phyloP scores from a whole-genome alignment of 2,329 filamentous ascomycete genomes.

The Alternaria metachromatica region DNA sequence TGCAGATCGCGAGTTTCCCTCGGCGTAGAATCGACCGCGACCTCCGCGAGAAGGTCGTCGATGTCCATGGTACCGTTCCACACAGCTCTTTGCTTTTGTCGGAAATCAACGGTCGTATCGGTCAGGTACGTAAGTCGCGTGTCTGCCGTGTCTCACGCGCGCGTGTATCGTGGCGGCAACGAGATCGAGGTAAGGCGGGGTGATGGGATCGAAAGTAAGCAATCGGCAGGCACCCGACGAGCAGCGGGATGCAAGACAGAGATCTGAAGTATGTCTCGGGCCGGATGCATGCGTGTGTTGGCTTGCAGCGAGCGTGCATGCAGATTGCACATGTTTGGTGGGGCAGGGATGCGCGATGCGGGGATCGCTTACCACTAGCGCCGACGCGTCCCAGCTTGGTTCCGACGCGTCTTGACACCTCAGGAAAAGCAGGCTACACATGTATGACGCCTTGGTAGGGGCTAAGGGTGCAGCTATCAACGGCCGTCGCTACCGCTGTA shows the following conservation, averaged over 20 bases:
- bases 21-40: constrained; percentile 55
- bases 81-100: not conserved
- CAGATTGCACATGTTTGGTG: constrained; percentile 10
- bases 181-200: not conserved
- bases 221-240: not conserved
- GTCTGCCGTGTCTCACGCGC: not conserved
- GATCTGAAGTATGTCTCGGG: not conserved
- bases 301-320: constrained; percentile 14
- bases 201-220: not conserved
- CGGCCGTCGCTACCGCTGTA: not conserved
- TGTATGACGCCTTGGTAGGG: not conserved
- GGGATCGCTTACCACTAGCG: constrained; percentile 20
- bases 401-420: constrained; percentile 10
- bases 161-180: not conserved
- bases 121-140: not conserved
- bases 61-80: constrained; percentile 51
- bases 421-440: not conserved
- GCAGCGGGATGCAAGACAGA: not conserved
- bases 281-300: constrained; percentile 11
- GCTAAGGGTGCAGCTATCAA: constrained; percentile 1
- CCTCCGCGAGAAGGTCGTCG: constrained; percentile 60
- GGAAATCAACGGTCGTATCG: not conserved
- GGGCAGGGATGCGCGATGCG: constrained; percentile 12
- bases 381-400: constrained; percentile 4
- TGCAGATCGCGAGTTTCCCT: constrained; percentile 78